Base-by-base conservation (phyloP, 2,329 filamentous ascomycete genomes). In the Fusarium anguioides region DNA sequence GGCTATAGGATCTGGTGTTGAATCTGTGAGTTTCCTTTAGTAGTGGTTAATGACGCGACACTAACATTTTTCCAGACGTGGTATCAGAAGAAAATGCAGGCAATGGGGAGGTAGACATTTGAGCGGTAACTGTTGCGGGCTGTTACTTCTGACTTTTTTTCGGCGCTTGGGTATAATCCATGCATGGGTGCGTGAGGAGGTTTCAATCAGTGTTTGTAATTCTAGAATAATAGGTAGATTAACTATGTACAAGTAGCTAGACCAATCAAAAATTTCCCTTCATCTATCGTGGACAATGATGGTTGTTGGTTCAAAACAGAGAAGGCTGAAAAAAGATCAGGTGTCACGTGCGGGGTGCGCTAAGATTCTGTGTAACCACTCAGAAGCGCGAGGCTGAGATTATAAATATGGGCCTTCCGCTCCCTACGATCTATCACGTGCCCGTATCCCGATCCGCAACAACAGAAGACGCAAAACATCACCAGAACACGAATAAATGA, bases 71-170 rank as follows among this genome's bases (percentile, higher is more conserved):
- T 6, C 11, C 6, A 68, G 66, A 29, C 41, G 5, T 68, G 66
- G 66, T 68, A 68, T 29, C 54, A 52, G 2, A 69, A 63, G 23
- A 61, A 68, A 9, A 27, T 68, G 33, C 66, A 63, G 18, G n/a
- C 35, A 0, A 69, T 68, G 6, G 65, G 64, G 2, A 49, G 44
- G 21, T 68, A 3, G 41, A 10, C 12, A 31, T 14, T 10, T 11
- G 27, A 9, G 14, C 11, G 6, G 14, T 4, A 4, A 12, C 27
- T 11, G 15, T 7, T 4, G 2, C 2, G 10, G 6, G 12, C 17
- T 29, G 1, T 11, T 33, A 12, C 2, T 29, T 36, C 24, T 9
- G 1, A n/a, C n/a, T n/a, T 4, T 8, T 23, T n/a, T n/a, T 23
- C 6, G 15, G 6, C 10, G 11, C 17, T 27, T 2, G 14, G 15